Conservation (phyloP, 2,329 filamentous ascomycete genomes). For the Ramichloridium luteum region DNA sequence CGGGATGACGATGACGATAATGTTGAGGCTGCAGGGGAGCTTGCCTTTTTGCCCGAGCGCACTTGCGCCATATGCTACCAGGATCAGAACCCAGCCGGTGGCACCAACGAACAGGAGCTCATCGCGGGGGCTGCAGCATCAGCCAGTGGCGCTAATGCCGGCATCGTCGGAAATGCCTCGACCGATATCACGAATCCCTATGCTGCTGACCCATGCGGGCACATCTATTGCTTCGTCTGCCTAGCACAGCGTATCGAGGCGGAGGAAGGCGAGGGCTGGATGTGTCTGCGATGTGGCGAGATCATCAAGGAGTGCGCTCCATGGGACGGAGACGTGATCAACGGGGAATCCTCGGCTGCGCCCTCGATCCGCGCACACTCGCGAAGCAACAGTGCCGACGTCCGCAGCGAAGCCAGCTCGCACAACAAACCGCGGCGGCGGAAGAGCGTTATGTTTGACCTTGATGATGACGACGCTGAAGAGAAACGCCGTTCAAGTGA, state of each 20-base stretch:
- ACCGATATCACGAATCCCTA: slow-evolving; percentile 97
- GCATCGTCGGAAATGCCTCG: slow-evolving; percentile 74
- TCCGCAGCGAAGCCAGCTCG: background rate
- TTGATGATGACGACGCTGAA: slow-evolving; percentile 14
- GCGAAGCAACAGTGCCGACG: background rate
- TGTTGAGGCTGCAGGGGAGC: slow-evolving; percentile 46
- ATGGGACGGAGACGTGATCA: slow-evolving; percentile 79
- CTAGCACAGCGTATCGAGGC: slow-evolving; percentile 79
- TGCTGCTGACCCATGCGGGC: slow-evolving; percentile 76
- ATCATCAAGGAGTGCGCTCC: slow-evolving; percentile 74
- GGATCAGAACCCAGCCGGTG: slow-evolving; percentile 64
- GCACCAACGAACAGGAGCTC: slow-evolving; percentile 58
- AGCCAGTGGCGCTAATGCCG: slow-evolving; percentile 40
- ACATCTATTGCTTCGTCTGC: slow-evolving; percentile 93
- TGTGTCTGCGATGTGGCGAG: slow-evolving; percentile 78
- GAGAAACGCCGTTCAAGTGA: slow-evolving; percentile 8
- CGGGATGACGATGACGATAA: slow-evolving; percentile 35
- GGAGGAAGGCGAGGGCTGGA: slow-evolving; percentile 90
- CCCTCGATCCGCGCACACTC: background rate
- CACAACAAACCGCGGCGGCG: slow-evolving; percentile 6
- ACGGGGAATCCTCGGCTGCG: slow-evolving; percentile 32
- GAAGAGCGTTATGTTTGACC: slow-evolving; percentile 22
- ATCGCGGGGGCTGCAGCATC: slow-evolving; percentile 44
- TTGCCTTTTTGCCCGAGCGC: slow-evolving; percentile 75
- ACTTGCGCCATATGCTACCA: slow-evolving; percentile 97